These are phyloP conservation scores for Tricholoma saponaceum DNA, from an alignment of 768 basidiomycete species.

Conservation along the genomic window DNA sequence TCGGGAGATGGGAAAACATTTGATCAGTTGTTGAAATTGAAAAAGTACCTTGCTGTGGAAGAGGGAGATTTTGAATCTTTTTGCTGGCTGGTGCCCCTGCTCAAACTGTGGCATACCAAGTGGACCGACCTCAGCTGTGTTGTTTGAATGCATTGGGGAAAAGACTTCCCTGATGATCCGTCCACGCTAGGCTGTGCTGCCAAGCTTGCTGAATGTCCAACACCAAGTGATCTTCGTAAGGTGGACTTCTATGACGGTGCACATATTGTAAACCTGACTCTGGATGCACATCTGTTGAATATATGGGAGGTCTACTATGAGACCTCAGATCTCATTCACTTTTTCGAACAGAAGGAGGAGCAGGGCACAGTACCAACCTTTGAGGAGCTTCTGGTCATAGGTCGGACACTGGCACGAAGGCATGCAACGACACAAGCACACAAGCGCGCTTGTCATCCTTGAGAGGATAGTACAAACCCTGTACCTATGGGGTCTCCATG, in stretches of 20 bases:
- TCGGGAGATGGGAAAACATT: conserved; percentile 20
- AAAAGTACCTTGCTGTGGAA: conserved; percentile 7
- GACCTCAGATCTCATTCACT: conserved; percentile 7
- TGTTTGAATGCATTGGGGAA: conserved; percentile 17
- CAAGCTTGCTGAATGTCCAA: conserved; percentile 11
- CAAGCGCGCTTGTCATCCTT: not conserved
- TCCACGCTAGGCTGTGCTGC: conserved; percentile 15
- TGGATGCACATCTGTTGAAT: conserved; percentile 17
- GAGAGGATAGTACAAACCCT: not conserved
- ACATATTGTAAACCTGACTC: conserved; percentile 14
- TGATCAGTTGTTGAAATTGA: conserved; percentile 9
- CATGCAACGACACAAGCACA: conserved; percentile 6
- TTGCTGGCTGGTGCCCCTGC: conserved; percentile 17
- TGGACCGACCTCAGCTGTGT: conserved; percentile 27
- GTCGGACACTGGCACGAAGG: not conserved
- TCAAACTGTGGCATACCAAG: conserved; percentile 29
- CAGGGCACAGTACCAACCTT: conserved; percentile 1
- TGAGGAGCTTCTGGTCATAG: conserved; percentile 4
- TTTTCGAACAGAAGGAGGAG: conserved; percentile 1
- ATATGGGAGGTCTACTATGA: conserved; percentile 17
- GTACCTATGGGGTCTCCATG: conserved; percentile 6
- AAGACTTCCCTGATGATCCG: conserved; percentile 10
- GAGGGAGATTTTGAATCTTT: conserved; percentile 16
- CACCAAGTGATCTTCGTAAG: conserved; percentile 19
- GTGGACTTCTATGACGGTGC: conserved; percentile 21